Evolutionary conservation across 2,329 filamentous ascomycete species (phyloP), one percentile per base, ranked within the genome.

Genomic region (Trichophyton benhamiae): DNA sequence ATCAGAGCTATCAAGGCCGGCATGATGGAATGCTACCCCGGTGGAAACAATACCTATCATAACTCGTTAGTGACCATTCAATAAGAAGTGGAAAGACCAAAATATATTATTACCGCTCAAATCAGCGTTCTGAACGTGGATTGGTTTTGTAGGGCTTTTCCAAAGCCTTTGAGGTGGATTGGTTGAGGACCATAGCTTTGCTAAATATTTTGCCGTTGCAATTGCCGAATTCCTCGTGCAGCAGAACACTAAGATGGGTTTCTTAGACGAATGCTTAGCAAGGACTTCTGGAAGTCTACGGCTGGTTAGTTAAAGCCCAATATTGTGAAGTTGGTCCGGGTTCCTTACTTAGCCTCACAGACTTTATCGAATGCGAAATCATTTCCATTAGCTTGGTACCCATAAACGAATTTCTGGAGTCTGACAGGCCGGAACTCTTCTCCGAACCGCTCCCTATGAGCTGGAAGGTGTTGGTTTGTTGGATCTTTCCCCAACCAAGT

Each of bases 221-320:
- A 85, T 80, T 36, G 86, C 85, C 0, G 87, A 87, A 63, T 85
- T 87, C 41, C 88, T 78, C 0, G 89, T 94, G 64, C 86, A 86
- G 68, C 90, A 94, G 69, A 95, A 95, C 0, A 95, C 77, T 79
- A 95, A 87, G 17, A 89, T 86, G 0, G 89, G 89, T 68, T 94
- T 94, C 46, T 78, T 78, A 52, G 83, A 78, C 0, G 83, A 85
- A 71, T 90, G 86, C 60, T 82, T 85, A 3, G 77, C 72, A 44
- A 95, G 84, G 3, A 92, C 70, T 3, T 83, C 79, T 0, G 83
- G 82, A 3, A 95, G 77, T 66, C 86, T 87, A 68, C n/a, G 15
- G 38, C 44, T 25, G 2, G 13, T 57, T 42, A 38, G 55, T 20
- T 46, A 20, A 63, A 59, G 15, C 27, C 33, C 38, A 13, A 42